A percentile compares a stretch with the other conserved stretches of the same genome.
Conservation (phyloP, 148 eudicot species). For the Oxyria digyna region DNA sequence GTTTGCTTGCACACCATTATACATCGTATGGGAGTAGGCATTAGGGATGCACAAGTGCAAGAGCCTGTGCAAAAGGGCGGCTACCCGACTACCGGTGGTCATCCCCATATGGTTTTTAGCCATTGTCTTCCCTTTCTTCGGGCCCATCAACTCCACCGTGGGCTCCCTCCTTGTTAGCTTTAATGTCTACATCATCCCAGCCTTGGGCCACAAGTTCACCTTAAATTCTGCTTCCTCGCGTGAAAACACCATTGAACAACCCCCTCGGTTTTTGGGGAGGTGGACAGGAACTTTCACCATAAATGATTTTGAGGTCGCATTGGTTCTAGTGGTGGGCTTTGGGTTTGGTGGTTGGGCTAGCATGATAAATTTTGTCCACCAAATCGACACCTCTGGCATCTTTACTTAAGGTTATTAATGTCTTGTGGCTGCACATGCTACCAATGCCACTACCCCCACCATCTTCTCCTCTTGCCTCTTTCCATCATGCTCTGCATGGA, state of each 20-base stretch:
- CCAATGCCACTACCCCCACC: no score
- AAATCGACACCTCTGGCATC: constrained; percentile 11
- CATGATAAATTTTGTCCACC: constrained; percentile 8
- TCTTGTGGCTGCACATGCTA: no score
- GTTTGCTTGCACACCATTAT: constrained; percentile 9
- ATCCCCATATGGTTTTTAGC: no score
- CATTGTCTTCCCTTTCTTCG: constrained; percentile 11
- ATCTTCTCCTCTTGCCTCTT: no score
- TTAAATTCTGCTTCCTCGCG: constrained; percentile 5
- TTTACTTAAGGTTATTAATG: constrained; percentile 10
- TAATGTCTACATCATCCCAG: constrained; percentile 13
- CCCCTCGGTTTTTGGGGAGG: constrained; percentile 3
- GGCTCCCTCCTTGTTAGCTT: constrained; percentile 12
- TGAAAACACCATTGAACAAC: constrained; percentile 2
- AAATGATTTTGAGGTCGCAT: neutral
- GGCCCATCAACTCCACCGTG: constrained; percentile 11
- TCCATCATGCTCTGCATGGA: no score
- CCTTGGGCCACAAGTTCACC: constrained; percentile 11
- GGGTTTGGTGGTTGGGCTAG: constrained; percentile 13
- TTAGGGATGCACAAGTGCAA: constrained; percentile 9
- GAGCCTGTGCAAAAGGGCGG: constrained; percentile 6
- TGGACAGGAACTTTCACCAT: neutral
- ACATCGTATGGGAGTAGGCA: constrained; percentile 10
- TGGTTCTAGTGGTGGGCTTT: constrained; percentile 10
- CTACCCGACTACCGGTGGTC: constrained; percentile 1